A percentile compares a stretch with the other conserved stretches of the same genome.
Evolutionary conservation across 2,329 filamentous ascomycete species (phyloP).

Genomic region (Cryoendolithus antarcticus): DNA sequence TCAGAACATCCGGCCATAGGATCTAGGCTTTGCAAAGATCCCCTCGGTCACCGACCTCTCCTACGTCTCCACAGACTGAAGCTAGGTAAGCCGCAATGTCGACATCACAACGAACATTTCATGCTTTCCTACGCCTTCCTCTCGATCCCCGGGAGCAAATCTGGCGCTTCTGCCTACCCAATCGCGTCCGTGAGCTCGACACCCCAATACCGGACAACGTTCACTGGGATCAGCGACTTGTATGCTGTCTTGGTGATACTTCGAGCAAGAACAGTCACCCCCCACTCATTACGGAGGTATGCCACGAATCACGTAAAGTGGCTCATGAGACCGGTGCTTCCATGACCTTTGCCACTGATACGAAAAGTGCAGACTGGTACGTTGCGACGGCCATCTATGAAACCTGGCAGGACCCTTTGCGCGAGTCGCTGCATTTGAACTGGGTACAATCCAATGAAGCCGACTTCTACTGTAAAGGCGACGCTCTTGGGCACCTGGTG

Average conservation of each 20-base stretch:
- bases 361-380: background rate
- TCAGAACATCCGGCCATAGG: too few species aligned
- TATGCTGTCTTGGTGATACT: slow-evolving; percentile 4
- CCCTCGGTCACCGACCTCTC: too few species aligned
- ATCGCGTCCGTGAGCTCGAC: slow-evolving; percentile 7
- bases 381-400: background rate
- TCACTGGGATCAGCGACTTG: background rate
- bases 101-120: too few species aligned
- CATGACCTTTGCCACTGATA: slow-evolving; percentile 1
- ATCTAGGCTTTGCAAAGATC: too few species aligned
- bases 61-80: too few species aligned
- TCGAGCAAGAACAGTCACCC: slow-evolving; percentile 3
- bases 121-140: too few species aligned
- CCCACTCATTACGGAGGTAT: slow-evolving; percentile 6
- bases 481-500: background rate
- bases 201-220: background rate
- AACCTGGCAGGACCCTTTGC: background rate
- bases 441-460: background rate
- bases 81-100: too few species aligned
- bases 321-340: background rate
- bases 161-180: slow-evolving; percentile 8
- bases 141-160: background rate
- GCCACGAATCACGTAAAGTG: slow-evolving; percentile 6
- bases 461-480: slow-evolving; percentile 2
- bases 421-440: background rate